These are phyloP conservation scores for Ophioceras dolichostomum DNA, from an alignment of 2,329 filamentous ascomycete genomes.

Conservation along the genomic window DNA sequence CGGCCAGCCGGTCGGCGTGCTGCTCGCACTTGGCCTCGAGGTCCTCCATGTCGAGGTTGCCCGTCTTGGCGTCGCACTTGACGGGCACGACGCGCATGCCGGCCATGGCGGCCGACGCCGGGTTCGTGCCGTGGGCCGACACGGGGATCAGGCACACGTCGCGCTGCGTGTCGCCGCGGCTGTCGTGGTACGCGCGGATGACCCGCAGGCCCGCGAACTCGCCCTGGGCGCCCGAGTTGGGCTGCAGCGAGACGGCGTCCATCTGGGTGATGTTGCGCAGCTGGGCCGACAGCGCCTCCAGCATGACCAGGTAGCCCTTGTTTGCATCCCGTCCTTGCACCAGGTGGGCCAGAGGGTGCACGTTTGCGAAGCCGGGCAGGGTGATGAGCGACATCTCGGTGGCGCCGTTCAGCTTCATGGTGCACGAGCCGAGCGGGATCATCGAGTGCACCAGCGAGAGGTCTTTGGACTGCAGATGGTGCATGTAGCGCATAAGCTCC, in stretches of 20 bases:
- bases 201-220: conserved; percentile 85
- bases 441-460: conserved; percentile 91
- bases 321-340: conserved; percentile 37
- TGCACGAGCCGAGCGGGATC: conserved; percentile 94
- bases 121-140: conserved; percentile 92
- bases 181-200: conserved; percentile 74
- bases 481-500: conserved; percentile 84
- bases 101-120: conserved; percentile 88
- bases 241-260: conserved; percentile 79
- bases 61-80: conserved; percentile 78
- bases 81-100: conserved; percentile 89
- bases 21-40: conserved; percentile 81
- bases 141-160: conserved; percentile 92
- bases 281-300: conserved; percentile 61
- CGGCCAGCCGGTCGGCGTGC: conserved; percentile 72
- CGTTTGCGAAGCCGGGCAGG: conserved; percentile 59
- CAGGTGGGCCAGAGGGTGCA: conserved; percentile 68
- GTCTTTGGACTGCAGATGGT: conserved; percentile 88
- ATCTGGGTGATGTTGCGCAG: conserved; percentile 79
- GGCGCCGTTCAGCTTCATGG: conserved; percentile 95
- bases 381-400: conserved; percentile 86
- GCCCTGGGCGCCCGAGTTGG: conserved; percentile 91
- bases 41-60: conserved; percentile 80
- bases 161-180: conserved; percentile 54
- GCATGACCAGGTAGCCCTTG: conserved; percentile 57